Evolutionary conservation across 805 yeast species (phyloP), one percentile per base, ranked within the genome.

Genomic region (Zygosaccharomyces kombuchaensis): DNA sequence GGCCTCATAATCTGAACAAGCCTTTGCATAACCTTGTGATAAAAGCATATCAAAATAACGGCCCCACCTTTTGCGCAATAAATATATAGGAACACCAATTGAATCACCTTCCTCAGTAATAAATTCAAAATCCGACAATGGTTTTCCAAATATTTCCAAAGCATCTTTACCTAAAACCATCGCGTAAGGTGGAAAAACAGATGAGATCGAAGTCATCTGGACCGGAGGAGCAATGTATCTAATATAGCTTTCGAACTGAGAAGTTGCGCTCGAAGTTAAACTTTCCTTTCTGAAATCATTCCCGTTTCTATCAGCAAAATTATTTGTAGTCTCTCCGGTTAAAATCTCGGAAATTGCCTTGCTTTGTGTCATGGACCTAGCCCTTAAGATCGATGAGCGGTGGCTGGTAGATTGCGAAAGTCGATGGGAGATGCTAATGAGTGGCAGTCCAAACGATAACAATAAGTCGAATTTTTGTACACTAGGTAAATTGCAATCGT

Each of bases 61-160:
- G 0, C 93, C 93, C 95, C 95, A 86, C 58, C 93, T 70, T 53
- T 81, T 83, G 53, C 85, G 72, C 43, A 86, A 69, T 3, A 85
- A 66, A 51, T 70, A 72, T 39, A 80, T 48, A 0, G 90, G 83
- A 3, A 82, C 78, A 0, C 82, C 79, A 12, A 83, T 71, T n/a
- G 80, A 66, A 36, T 78, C 82, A 6, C 90, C 91, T 55, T 80
- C 86, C n/a, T 77, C 71, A 1, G 86, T 75, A 8, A 84, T 73
- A 40, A 86, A 69, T 58, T 84, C 89, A 59, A 86, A 80, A 64
- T 86, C 93, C 0, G 88, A 74, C 6, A 84, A 65, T 6, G 80
- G 69, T 25, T 73, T 74, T 0, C 85, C 84, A 60, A 73, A 82
- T 38, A 86, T 69, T 55, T 82, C 87, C 57, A 83, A 75, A 0